phyloP scores from a whole-genome alignment of 306 rosid species.

The apple (Malus domestica) region DNA sequence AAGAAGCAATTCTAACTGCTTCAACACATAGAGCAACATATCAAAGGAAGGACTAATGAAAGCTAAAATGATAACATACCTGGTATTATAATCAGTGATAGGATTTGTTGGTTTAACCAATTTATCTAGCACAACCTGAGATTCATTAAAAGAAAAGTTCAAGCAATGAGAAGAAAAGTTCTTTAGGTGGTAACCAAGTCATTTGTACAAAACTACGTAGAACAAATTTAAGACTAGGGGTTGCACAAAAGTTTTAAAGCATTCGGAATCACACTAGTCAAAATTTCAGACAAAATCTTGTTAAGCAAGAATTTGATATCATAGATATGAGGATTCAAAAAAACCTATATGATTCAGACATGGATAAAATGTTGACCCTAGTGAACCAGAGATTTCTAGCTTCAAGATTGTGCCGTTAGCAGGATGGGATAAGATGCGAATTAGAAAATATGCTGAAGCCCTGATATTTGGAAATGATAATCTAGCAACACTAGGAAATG shows the following conservation, averaged over 20 bases:
- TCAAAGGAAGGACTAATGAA: background rate
- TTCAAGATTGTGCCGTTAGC: background rate
- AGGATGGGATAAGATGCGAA: too few relatives aligned
- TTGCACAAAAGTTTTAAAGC: background rate
- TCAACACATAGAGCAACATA: background rate
- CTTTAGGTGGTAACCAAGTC: background rate
- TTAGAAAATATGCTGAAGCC: background rate
- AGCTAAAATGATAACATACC: constrained; percentile 36
- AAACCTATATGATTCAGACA: background rate
- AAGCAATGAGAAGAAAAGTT: background rate
- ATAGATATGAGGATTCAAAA: background rate
- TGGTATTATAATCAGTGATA: constrained; percentile 79
- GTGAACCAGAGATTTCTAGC: background rate
- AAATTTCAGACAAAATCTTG: background rate
- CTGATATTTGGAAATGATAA: background rate
- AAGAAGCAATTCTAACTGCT: background rate
- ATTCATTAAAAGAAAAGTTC: constrained; percentile 10
- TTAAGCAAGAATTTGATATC: background rate
- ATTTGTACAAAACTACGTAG: too few relatives aligned
- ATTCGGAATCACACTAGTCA: background rate
- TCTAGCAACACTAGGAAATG: background rate
- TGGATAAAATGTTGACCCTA: too few relatives aligned
- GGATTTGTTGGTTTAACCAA: constrained; percentile 85
- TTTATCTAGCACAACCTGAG: constrained; percentile 80
- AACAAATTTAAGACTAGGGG: background rate